Evolutionary conservation across 495 filamentous ascomycete genomes (phyloP), one percentile per base, ranked within the genome.

Genomic region (Penicillium paxilli): DNA sequence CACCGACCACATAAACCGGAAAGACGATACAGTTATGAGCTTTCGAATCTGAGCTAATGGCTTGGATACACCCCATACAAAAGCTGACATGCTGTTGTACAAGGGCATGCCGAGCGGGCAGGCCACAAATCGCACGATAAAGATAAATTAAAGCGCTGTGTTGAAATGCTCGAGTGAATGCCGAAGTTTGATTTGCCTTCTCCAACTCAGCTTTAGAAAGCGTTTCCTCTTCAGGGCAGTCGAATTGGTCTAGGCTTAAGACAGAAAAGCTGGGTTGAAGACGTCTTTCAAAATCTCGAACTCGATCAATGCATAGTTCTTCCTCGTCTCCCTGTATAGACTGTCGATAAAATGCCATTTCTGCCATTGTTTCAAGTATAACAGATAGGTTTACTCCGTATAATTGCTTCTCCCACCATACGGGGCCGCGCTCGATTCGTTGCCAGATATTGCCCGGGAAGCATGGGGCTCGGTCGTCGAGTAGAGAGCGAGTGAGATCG

Each of bases 401-500:
- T 17, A 49, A 47, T 35, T 58, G 55, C 22, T 58, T 52, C 21
- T 62, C 59, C 59, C 59, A 62, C 59, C 59, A 62, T 2, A 62
- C 59, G 23, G 55, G 52, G 2, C 59, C 59, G 9, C 40, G 41
- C 22, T 62, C 59, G 21, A 62, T 62, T 10, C 51, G 28, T 17
- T 35, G 41, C 59, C 59, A 62, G 38, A 62, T 58, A 19, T 49
- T 45, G 17, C 54, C 59, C 9, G 59, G 59, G 26, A 62, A 58
- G 37, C 49, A 58, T 10, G 59, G 59, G 9, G 50, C 5, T 16
- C 55, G 25, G 11, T 58, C 55, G 10, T 62, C 59, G 4, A 62
- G 47, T 26, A 62, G 16, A 20, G 59, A 44, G 3, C 55, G 50
- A 10, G 68, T 74, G 19, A 74, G 52, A 62, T 74, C 70, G 49